phyloP scores from a whole-genome alignment of 2,329 filamentous ascomycete species.

The Exophiala sp. region DNA sequence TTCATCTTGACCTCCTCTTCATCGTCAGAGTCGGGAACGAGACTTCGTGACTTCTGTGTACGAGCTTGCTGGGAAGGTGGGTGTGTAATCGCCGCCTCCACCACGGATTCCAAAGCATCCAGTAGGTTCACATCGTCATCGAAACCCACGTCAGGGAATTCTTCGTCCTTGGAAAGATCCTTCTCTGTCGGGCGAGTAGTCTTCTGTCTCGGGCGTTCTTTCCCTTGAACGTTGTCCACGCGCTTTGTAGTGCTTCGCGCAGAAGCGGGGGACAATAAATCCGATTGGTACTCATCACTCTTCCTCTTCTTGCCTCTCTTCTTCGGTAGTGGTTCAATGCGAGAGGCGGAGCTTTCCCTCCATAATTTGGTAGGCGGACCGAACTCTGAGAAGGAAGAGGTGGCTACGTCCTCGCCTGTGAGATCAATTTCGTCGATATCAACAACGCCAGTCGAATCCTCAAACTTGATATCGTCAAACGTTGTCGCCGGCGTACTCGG shows the following conservation, averaged over 20 bases:
- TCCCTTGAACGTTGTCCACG: neutral
- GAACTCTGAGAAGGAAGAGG: slow-evolving; percentile 41
- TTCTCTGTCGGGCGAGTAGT: neutral
- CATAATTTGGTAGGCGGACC: slow-evolving; percentile 42
- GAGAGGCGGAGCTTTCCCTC: slow-evolving; percentile 42
- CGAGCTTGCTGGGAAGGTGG: neutral
- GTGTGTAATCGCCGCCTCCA: neutral
- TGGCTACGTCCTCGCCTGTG: slow-evolving; percentile 31
- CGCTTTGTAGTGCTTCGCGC: too few species aligned
- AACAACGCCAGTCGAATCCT: slow-evolving; percentile 28
- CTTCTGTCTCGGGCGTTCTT: slow-evolving; percentile 1
- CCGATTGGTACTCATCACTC: slow-evolving; percentile 42
- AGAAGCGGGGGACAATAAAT: slow-evolving; percentile 18
- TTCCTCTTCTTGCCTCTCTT: slow-evolving; percentile 48
- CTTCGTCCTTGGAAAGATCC: neutral
- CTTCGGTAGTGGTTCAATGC: slow-evolving; percentile 33
- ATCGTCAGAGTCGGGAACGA: slow-evolving; percentile 21
- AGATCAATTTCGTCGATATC: slow-evolving; percentile 45
- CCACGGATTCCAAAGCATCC: neutral
- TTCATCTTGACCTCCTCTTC: neutral
- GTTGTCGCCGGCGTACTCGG: slow-evolving; percentile 10
- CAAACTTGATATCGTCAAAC: slow-evolving; percentile 14
- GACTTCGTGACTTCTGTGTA: neutral
- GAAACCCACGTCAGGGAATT: neutral
- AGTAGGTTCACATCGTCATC: neutral